These are phyloP conservation scores for Sphagnum contortum DNA, from an alignment of 225 moss, liverwort and hornwort genomes.

Conservation along the genomic window DNA sequence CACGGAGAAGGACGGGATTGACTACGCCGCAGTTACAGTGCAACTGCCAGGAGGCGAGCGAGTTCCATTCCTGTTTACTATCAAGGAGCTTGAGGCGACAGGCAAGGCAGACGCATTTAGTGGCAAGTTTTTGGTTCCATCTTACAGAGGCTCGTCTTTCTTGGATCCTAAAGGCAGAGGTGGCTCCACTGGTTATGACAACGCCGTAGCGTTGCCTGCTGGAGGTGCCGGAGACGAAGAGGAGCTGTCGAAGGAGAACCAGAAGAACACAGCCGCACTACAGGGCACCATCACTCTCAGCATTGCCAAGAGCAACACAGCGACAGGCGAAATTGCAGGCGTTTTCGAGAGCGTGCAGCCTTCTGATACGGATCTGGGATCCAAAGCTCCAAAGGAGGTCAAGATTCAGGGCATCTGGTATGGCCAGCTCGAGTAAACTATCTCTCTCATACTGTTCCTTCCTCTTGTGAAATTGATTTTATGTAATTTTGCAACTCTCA, in stretches of 20 bases:
- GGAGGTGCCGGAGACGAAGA: slow-evolving; percentile 74
- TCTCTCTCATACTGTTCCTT: too few species aligned
- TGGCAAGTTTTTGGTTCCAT: slow-evolving; percentile 60
- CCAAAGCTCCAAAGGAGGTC: slow-evolving; percentile 81
- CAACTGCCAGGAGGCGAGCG: slow-evolving; percentile 65
- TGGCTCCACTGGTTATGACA: slow-evolving; percentile 79
- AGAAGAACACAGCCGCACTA: slow-evolving; percentile 56
- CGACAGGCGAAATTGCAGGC: slow-evolving; percentile 59
- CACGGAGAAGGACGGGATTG: slow-evolving; percentile 42
- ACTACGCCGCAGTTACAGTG: slow-evolving; percentile 53
- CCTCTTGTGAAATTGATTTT: too few species aligned
- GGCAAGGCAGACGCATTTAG: slow-evolving; percentile 34
- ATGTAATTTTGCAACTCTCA: too few species aligned
- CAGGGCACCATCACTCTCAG: slow-evolving; percentile 60
- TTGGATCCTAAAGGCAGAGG: slow-evolving; percentile 91
- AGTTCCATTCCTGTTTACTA: slow-evolving; percentile 80
- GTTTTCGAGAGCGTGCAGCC: slow-evolving; percentile 77
- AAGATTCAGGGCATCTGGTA: slow-evolving; percentile 83
- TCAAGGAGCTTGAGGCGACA: slow-evolving; percentile 66
- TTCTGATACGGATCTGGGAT: slow-evolving; percentile 77
- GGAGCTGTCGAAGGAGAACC: slow-evolving; percentile 68
- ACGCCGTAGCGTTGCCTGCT: slow-evolving; percentile 64
- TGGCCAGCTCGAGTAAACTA: slow-evolving; percentile 47
- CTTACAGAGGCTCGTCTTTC: slow-evolving; percentile 82
- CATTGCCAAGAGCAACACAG: slow-evolving; percentile 36